Conservation (phyloP, 164 flowering plant species). For the Vitis riparia region DNA sequence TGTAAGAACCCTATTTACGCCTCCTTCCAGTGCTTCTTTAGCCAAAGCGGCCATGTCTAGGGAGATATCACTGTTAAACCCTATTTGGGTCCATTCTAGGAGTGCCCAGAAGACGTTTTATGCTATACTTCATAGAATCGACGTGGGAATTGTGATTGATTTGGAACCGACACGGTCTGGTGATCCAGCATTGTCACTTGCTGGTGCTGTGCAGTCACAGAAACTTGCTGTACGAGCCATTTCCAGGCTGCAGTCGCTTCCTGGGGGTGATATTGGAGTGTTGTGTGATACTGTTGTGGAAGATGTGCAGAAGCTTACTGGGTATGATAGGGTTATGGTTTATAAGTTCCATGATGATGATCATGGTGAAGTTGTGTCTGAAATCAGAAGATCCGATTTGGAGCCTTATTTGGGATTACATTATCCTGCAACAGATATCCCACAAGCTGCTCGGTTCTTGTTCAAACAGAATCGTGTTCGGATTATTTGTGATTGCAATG, state of each 20-base stretch:
- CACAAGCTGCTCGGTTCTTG: conserved; percentile 76
- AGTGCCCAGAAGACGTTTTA: conserved; percentile 55
- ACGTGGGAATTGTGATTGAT: conserved; percentile 69
- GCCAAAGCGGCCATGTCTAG: conserved; percentile 47
- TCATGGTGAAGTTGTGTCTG: conserved; percentile 78
- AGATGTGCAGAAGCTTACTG: conserved; percentile 64
- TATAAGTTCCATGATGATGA: conserved; percentile 85
- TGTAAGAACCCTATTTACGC: conserved; percentile 57
- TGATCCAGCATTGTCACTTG: conserved; percentile 53
- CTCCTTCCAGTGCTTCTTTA: conserved; percentile 46
- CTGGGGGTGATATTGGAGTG: conserved; percentile 54
- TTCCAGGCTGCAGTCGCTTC: conserved; percentile 67
- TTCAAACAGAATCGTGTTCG: conserved; percentile 72
- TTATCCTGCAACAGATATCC: conserved; percentile 76
- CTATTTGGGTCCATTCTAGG: conserved; percentile 58
- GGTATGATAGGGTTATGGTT: conserved; percentile 79
- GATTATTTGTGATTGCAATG: conserved; percentile 65
- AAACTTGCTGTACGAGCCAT: conserved; percentile 72
- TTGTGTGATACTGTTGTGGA: conserved; percentile 67
- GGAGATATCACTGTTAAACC: conserved; percentile 68
- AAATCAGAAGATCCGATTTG: conserved; percentile 60
- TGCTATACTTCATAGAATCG: conserved; percentile 72
- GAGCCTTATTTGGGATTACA: conserved; percentile 75
- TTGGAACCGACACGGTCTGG: conserved; percentile 58
- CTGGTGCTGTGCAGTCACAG: conserved; percentile 71